A percentile compares a stretch with the other conserved stretches of the same genome.
These are phyloP conservation scores for Aspergillus calidoustus DNA, from an alignment of 2,329 filamentous ascomycete genomes.

Conservation along the genomic window DNA sequence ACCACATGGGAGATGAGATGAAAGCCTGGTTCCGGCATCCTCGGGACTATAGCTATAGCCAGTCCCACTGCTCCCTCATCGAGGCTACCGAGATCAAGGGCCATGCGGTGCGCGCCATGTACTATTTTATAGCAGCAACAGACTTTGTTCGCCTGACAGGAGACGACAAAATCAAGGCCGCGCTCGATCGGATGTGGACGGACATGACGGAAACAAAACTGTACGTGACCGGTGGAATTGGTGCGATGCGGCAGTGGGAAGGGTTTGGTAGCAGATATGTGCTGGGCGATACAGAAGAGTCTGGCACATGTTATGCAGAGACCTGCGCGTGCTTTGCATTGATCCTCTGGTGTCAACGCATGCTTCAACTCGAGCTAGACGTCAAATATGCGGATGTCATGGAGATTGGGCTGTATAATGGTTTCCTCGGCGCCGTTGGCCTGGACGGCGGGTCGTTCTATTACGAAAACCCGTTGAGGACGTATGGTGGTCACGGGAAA, in stretches of 20 bases:
- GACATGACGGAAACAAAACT: conserved; percentile 67
- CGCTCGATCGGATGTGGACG: conserved; percentile 58
- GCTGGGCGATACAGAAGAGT: conserved; percentile 62
- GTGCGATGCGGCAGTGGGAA: conserved; percentile 61
- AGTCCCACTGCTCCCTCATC: conserved; percentile 8
- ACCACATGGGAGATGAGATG: conserved; percentile 13
- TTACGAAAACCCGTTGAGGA: conserved; percentile 65
- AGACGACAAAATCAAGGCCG: conserved; percentile 31
- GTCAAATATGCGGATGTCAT: conserved; percentile 61
- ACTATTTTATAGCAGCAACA: conserved; percentile 62
- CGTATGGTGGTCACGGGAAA: conserved; percentile 55
- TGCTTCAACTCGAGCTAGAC: conserved; percentile 60
- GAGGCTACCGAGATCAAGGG: conserved; percentile 52
- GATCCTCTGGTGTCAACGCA: conserved; percentile 63
- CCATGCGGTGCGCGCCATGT: conserved; percentile 65
- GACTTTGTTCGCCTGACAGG: conserved; percentile 53
- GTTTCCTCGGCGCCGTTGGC: conserved; percentile 62
- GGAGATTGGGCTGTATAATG: conserved; percentile 66
- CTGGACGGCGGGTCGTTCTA: conserved; percentile 62
- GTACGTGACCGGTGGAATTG: conserved; percentile 67
- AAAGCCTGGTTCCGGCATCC: conserved; percentile 15
- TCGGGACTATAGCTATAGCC: conserved; percentile 11
- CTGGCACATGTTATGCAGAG: conserved; percentile 66
- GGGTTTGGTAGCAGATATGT: conserved; percentile 65
- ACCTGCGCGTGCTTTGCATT: conserved; percentile 65